Evolutionary conservation across 306 rosid species (phyloP), one percentile per base, ranked within the genome.

Genomic region (Betula pendula): DNA sequence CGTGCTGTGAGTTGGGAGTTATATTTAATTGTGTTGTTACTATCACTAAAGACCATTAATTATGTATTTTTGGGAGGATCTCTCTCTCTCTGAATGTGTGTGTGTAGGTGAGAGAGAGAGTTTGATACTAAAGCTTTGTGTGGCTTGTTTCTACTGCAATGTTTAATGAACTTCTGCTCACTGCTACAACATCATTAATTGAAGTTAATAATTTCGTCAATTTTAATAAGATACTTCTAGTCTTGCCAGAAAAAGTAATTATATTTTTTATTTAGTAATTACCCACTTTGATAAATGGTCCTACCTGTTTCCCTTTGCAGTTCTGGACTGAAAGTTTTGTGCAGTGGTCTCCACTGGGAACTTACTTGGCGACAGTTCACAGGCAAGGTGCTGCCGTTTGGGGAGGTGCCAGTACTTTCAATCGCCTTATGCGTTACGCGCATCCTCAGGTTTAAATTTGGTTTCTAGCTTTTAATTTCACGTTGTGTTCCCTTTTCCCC

Each of bases 301-400:
- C 42, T 55, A 43, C 76, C 14, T 85, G 55, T 76, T 70, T 49
- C 44, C 31, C 63, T 62, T 81, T 77, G 58, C 87, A 91, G 98
- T 90, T 68, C 85, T 94, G 97, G 98, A 94, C 97, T 0, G 98
- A 94, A 56, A 92, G 97, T 84, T 92, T 84, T 75, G 97, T 94
- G 38, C 96, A 94, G 79, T 94, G 98, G 98, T 94, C 98, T 3
- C 87, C 97, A 11, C n/a, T 92, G 60, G 98, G 94, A 29, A 94
- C 97, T 45, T 94, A 90, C 84, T 83, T 94, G 86, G 97, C 97
- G 7, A 94, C 98, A 4, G 87, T 92, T 72, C 97, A 91, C 79
- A 80, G 97, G 73, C 98, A 89, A 79, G 97, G 98, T 14, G 98
- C 96, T 52, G 96, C 94, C 45, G 96, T 92, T 62, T 92, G 98